These are phyloP conservation scores for Candida nitratophila DNA, from an alignment of 805 yeast genomes.

Conservation along the genomic window DNA sequence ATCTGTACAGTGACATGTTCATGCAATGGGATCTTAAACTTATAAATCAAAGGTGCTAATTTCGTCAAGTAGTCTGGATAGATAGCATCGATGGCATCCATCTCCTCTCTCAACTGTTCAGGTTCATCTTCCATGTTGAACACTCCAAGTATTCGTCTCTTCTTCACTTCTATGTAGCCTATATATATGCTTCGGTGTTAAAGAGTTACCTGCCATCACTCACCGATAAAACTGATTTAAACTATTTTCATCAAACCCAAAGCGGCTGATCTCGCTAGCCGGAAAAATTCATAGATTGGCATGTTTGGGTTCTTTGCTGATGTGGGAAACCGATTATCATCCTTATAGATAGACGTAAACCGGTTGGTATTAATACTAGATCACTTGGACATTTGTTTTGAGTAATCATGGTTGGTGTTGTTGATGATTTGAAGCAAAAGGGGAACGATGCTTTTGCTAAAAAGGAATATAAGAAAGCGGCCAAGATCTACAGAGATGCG, in stretches of 20 bases:
- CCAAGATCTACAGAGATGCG: conserved; percentile 49
- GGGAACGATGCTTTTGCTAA: conserved; percentile 50
- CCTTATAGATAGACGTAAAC: too few species aligned
- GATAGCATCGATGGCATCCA: conserved; percentile 80
- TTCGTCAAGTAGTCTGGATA: conserved; percentile 56
- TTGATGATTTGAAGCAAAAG: conserved; percentile 27
- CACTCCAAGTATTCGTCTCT: too few species aligned
- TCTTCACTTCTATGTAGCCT: neutral
- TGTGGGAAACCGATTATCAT: too few species aligned
- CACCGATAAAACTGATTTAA: neutral
- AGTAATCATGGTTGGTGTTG: neutral
- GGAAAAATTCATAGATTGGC: too few species aligned
- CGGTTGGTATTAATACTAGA: too few species aligned
- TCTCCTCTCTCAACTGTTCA: conserved; percentile 61
- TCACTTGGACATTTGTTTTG: too few species aligned
- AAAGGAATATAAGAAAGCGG: conserved; percentile 43
- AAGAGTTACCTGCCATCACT: neutral
- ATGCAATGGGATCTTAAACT: conserved; percentile 54
- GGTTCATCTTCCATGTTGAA: conserved; percentile 15
- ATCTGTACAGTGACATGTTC: conserved; percentile 55
- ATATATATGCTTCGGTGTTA: neutral
- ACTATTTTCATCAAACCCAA: neutral
- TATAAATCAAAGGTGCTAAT: conserved; percentile 33
- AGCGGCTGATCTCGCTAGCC: too few species aligned
- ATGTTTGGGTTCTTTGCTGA: too few species aligned